Percentiles rank a stretch among this genome's conserved stretches.
Evolutionary conservation across 768 basidiomycete genomes (phyloP).

Genomic region (Hortiboletus campestris): DNA sequence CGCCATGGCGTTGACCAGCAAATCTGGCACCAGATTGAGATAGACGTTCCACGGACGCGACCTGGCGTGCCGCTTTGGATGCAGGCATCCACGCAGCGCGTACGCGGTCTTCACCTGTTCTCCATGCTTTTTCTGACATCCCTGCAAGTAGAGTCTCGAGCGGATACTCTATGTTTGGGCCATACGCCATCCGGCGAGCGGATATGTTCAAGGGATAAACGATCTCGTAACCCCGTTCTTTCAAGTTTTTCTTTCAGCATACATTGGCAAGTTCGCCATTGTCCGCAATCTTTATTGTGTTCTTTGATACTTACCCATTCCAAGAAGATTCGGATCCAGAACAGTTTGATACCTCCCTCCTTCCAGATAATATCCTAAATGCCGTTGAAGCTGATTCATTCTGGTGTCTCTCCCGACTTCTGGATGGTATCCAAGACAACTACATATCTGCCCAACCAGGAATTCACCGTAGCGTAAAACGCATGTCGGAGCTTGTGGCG

Average conservation of each 20-base stretch:
- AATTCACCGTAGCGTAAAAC: constrained; percentile 87
- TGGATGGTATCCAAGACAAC: constrained; percentile 98
- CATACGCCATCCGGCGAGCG: constrained; percentile 96
- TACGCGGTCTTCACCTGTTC: constrained; percentile 36
- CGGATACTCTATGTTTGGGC: constrained; percentile 98
- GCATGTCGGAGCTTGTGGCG: constrained; percentile 92
- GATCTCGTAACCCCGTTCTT: constrained; percentile 98
- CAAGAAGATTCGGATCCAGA: constrained; percentile 85
- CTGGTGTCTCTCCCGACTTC: constrained; percentile 93
- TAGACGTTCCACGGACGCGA: constrained; percentile 93
- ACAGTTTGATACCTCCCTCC: constrained; percentile 72
- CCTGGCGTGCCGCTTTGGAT: constrained; percentile 93
- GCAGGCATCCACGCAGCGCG: constrained; percentile 85
- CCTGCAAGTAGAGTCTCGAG: constrained; percentile 72
- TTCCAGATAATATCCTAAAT: constrained; percentile 67
- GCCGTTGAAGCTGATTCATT: constrained; percentile 97
- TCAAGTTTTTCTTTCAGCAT: constrained; percentile 93
- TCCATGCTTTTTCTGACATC: constrained; percentile 15
- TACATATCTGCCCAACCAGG: constrained; percentile 97
- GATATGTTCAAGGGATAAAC: constrained; percentile 99
- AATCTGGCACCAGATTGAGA: constrained; percentile 99
- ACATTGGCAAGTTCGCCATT: constrained; percentile 65
- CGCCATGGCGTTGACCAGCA: constrained; percentile 87
- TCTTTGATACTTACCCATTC: constrained; percentile 1
- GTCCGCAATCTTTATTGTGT: neutral